phyloP scores from a whole-genome alignment of 2,329 filamentous ascomycete species.

The Lachnellula arida region DNA sequence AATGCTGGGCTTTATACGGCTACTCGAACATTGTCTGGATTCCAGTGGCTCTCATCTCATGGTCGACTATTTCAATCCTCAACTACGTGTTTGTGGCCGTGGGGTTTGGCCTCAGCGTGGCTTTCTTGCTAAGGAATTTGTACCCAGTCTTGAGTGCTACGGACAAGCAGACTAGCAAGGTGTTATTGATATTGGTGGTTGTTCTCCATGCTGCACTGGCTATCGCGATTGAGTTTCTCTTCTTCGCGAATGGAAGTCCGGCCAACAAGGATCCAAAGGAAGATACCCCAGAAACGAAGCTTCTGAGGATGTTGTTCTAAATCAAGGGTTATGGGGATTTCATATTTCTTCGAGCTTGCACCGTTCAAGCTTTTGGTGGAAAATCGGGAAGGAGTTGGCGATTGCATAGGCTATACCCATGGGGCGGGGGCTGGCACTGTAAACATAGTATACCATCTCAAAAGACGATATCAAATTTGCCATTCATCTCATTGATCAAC shows the following conservation, averaged over 20 bases:
- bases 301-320: constrained; percentile 17
- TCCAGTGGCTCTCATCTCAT: constrained; percentile 84
- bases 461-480: neutral
- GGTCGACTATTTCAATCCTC: constrained; percentile 77
- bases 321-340: neutral
- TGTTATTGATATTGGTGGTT: constrained; percentile 78
- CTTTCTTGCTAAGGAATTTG: constrained; percentile 79
- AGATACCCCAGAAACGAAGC: constrained; percentile 9
- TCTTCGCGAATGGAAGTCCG: constrained; percentile 80
- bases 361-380: neutral
- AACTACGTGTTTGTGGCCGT: constrained; percentile 93
- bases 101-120: constrained; percentile 76
- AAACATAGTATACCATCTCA: neutral
- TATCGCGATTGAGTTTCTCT: constrained; percentile 91
- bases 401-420: neutral
- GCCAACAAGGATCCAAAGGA: constrained; percentile 24
- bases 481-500: neutral
- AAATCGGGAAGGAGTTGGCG: neutral
- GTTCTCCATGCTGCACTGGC: constrained; percentile 83
- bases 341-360: neutral
- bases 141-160: constrained; percentile 91
- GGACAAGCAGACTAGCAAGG: constrained; percentile 85
- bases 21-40: constrained; percentile 98
- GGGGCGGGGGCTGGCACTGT: neutral
- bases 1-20: constrained; percentile 93